Evolutionary conservation across 805 yeast genomes (phyloP), one percentile per base, ranked within the genome.

Genomic region (Nakazawaea wyomingensis): DNA sequence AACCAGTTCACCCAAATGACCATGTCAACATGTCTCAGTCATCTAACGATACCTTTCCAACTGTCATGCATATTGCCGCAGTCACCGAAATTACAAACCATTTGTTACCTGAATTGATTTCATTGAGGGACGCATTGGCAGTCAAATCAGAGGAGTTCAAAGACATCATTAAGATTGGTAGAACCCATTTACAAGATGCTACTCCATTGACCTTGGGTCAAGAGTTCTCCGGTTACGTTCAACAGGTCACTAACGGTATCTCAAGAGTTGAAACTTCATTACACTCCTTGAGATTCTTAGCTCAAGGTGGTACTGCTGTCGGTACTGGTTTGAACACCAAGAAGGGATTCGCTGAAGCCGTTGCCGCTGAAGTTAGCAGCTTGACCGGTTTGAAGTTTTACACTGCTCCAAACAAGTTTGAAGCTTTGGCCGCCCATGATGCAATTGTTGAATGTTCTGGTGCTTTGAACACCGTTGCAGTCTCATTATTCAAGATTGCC

Each of bases 281-380:
- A 52, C 86, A 86, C 54, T 80, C 80, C 66, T 74, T 93, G 62
- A 75, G 82, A 57, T 79, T 63, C 63, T 78, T 93, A 55, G 99
- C 99, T 37, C 99, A 93, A 74, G 99, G 99, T 72, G 99, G 99
- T 72, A 93, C 99, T 50, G 99, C 99, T 49, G 99, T 93, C 44
- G 99, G 99, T 57, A 93, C 99, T 44, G 99, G 99, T 53, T 78
- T 93, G 57, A 93, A 93, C 80, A 91, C 98, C 68, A 82, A 69
- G 63, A 77, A 79, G 61, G 98, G 98, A 20, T 93, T 85, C 63
- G 95, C 88, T 56, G 82, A 71, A 55, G 80, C 84, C 54, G 80
- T 93, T 54, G 99, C 99, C 48, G 82, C 75, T 48, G 80, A 85
- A 67, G 96, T 93, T 36, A 65, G 95, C 47, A 76, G 78, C 54